Evolutionary conservation across 1,139 yeast genomes (phyloP).

Genomic region (Candida tropicalis): DNA sequence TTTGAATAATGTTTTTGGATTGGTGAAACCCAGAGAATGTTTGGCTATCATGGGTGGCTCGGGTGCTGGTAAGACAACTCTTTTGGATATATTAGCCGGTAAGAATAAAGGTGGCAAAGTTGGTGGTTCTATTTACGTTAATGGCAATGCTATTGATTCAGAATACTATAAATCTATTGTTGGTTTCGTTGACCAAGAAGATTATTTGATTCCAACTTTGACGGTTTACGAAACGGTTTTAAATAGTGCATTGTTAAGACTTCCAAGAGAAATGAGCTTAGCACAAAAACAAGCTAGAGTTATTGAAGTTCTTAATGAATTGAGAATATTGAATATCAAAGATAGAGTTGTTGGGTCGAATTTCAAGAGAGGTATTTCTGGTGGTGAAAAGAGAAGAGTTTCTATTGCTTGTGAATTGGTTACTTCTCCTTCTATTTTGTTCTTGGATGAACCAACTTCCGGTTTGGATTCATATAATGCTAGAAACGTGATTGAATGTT

Average conservation of each 20-base stretch:
- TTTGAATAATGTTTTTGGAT: constrained; percentile 67
- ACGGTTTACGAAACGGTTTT: constrained; percentile 95
- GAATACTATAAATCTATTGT: constrained; percentile 64
- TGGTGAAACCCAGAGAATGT: constrained; percentile 84
- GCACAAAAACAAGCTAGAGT: constrained; percentile 78
- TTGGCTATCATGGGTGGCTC: constrained; percentile 98
- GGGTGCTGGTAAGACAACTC: constrained; percentile 96
- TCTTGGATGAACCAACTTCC: constrained; percentile 90
- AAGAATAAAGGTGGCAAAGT: constrained; percentile 78
- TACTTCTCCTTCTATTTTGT: constrained; percentile 79
- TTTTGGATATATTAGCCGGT: constrained; percentile 86
- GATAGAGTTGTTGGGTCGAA: constrained; percentile 90
- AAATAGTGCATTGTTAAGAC: constrained; percentile 84
- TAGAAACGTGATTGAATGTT: constrained; percentile 81
- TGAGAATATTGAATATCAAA: constrained; percentile 79
- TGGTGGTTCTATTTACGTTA: constrained; percentile 68
- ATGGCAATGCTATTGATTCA: constrained; percentile 56
- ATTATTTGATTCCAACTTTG: constrained; percentile 83
- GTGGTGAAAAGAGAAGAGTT: constrained; percentile 89
- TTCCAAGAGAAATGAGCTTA: constrained; percentile 78
- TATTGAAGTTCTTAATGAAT: constrained; percentile 78
- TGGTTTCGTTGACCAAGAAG: constrained; percentile 98
- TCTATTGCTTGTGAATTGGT: constrained; percentile 90
- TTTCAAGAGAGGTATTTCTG: constrained; percentile 89
- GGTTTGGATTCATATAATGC: constrained; percentile 96